Evolutionary conservation across 495 filamentous ascomycete species (phyloP).

Genomic region (Parathielavia hyrcaniae): DNA sequence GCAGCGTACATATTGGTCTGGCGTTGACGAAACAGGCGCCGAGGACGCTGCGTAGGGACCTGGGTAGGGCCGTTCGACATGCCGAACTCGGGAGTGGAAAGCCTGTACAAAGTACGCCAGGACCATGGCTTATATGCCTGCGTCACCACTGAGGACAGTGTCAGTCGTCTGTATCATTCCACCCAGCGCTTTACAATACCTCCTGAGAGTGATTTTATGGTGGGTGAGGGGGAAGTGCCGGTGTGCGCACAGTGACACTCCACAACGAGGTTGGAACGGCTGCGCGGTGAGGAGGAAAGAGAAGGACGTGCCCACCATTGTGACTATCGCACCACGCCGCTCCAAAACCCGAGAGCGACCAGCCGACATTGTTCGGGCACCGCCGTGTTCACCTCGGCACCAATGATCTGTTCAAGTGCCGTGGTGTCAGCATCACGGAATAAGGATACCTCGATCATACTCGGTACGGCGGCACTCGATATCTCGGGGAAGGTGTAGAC

Average conservation of each 20-base stretch:
- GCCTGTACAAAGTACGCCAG: slow-evolving; percentile 3
- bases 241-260: too few relatives aligned
- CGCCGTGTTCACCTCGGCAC: not conserved
- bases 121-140: slow-evolving; percentile 6
- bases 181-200: too few relatives aligned
- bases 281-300: not conserved
- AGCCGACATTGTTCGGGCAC: slow-evolving; percentile 6
- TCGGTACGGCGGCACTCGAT: slow-evolving; percentile 3
- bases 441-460: slow-evolving; percentile 11
- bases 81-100: slow-evolving; percentile 9
- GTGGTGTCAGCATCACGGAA: not conserved
- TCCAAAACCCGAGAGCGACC: slow-evolving; percentile 3
- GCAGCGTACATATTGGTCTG: slow-evolving; percentile 10
- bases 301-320: slow-evolving; percentile 6
- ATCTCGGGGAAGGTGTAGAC: slow-evolving; percentile 18
- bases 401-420: not conserved
- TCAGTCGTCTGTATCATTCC: too few relatives aligned
- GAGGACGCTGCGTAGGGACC: slow-evolving; percentile 12
- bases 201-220: too few relatives aligned
- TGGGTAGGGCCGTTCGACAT: slow-evolving; percentile 14
- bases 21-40: slow-evolving; percentile 15
- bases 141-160: not conserved
- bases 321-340: not conserved
- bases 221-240: too few relatives aligned
- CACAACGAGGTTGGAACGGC: too few relatives aligned